Base-by-base conservation (phyloP, 1,139 yeast genomes). In the Nakaseomyces uthaithaninus region DNA sequence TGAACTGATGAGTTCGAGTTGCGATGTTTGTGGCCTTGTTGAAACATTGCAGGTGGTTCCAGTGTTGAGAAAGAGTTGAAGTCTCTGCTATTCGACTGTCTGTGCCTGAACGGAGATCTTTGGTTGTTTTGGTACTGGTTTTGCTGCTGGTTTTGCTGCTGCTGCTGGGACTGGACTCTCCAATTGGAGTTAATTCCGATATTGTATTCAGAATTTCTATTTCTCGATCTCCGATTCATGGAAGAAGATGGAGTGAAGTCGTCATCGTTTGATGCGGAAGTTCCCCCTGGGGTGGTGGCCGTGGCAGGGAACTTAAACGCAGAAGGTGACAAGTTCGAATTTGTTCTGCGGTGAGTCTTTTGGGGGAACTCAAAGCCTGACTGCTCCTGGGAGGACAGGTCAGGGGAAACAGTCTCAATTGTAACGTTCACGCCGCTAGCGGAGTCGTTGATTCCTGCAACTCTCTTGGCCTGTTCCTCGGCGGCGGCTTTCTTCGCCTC, bases 401-500 rank as follows among this genome's bases (percentile, higher is more conserved):
- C 45, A 12, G 50, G 45, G 9, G 52, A 40, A n/a, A 46, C 37
- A 11, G 42, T 23, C 15, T 45, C 47, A n/a, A 38, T 38, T 18
- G 42, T 45, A 12, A 42, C 43, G 16, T 43, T 44, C 5, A 39
- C 38, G 18, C 40, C 40, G 9, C 36, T 41, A 37, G 42, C 44
- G n/a, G 33, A 19, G n/a, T 23, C 28, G 10, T 24, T 24, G 9
- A 25, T 25, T 22, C 50, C 50, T 4, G 52, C 59, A 4, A 68
- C 64, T 57, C 77, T 65, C 60, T 75, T 69, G 3, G 81, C 79
- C 62, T 86, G 95, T 38, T 87, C 89, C 54, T 77, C 77, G 7
- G 95, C 95, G 12, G 98, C 98, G 3, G 97, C 97, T 52, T 82
- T 80, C 54, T 85, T 89, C n/a, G 98, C 98, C 62, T 91, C 98